Conservation (phyloP, 805 yeast species). For the Myxozyma geophila region DNA sequence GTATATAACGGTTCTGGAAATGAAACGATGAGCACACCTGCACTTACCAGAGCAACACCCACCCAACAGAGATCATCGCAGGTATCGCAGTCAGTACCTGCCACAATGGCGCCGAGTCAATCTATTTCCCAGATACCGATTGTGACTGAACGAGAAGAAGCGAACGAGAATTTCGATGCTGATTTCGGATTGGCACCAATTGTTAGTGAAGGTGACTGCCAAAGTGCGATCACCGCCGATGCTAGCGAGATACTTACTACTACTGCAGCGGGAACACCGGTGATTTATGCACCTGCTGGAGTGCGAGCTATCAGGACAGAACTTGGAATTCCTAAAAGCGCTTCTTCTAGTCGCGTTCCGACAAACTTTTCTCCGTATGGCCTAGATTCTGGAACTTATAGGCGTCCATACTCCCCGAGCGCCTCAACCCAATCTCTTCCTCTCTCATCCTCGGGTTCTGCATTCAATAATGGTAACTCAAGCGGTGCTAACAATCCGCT, state of each 20-base stretch:
- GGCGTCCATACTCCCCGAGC: background rate
- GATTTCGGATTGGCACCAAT: background rate
- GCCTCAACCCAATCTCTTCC: slow-evolving; percentile 7
- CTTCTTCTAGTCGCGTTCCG: background rate
- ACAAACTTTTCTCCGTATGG: no score
- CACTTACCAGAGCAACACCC: background rate
- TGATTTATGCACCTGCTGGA: slow-evolving; percentile 2
- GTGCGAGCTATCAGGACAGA: slow-evolving; percentile 9
- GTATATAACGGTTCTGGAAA: background rate
- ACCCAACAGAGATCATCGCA: background rate
- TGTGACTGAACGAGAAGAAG: background rate
- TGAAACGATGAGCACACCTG: background rate
- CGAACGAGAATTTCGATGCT: background rate
- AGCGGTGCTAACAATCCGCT: background rate
- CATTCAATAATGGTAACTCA: background rate
- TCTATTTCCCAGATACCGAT: background rate
- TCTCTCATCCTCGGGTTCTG: background rate
- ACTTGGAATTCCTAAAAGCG: background rate
- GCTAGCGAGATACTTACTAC: background rate
- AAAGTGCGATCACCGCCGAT: background rate
- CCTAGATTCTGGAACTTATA: no score
- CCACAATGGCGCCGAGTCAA: background rate
- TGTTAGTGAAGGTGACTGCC: background rate
- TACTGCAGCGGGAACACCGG: background rate
- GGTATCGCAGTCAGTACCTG: background rate